These are phyloP conservation scores for Aspergillus pseudotamarii DNA, from an alignment of 2,329 filamentous ascomycete genomes.

Conservation along the genomic window DNA sequence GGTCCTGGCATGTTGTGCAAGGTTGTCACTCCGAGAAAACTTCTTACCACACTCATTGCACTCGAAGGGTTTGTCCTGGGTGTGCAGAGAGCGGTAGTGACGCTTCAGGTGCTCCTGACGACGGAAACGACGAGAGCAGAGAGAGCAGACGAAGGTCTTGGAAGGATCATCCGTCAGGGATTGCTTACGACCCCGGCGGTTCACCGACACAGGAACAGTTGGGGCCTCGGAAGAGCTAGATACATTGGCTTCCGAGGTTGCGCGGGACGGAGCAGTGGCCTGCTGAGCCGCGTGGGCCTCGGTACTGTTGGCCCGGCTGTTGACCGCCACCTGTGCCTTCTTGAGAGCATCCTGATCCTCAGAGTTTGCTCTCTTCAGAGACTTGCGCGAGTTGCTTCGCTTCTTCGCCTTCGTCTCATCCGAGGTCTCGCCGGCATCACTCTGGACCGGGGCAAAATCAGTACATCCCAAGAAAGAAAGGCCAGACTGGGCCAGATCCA, in stretches of 20 bases:
- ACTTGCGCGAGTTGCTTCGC: slow-evolving; percentile 43
- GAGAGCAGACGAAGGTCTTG: slow-evolving; percentile 96
- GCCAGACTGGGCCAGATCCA: slow-evolving; percentile 61
- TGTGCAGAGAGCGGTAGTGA: slow-evolving; percentile 97
- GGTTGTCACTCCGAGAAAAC: slow-evolving; percentile 96
- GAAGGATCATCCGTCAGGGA: slow-evolving; percentile 95
- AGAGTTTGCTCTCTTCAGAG: slow-evolving; percentile 32
- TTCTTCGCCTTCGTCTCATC: slow-evolving; percentile 54
- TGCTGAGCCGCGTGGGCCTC: slow-evolving; percentile 46
- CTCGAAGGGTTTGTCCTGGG: slow-evolving; percentile 97
- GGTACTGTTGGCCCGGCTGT: slow-evolving; percentile 30
- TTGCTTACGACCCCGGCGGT: slow-evolving; percentile 96
- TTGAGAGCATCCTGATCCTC: slow-evolving; percentile 35
- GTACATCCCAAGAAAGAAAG: slow-evolving; percentile 64
- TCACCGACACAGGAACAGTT: slow-evolving; percentile 59
- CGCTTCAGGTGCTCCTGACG: slow-evolving; percentile 98
- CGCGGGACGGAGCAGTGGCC: slow-evolving; percentile 45
- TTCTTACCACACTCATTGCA: slow-evolving; percentile 98
- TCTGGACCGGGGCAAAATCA: slow-evolving; percentile 24
- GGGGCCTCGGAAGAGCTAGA: slow-evolving; percentile 49
- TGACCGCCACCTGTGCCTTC: slow-evolving; percentile 34
- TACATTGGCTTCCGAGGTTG: slow-evolving; percentile 51
- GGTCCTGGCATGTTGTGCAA: slow-evolving; percentile 92
- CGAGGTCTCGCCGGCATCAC: slow-evolving; percentile 47
- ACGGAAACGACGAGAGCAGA: slow-evolving; percentile 96